These are phyloP conservation scores for Trichoderma koningii DNA, from an alignment of 2,329 filamentous ascomycete genomes.

Conservation along the genomic window DNA sequence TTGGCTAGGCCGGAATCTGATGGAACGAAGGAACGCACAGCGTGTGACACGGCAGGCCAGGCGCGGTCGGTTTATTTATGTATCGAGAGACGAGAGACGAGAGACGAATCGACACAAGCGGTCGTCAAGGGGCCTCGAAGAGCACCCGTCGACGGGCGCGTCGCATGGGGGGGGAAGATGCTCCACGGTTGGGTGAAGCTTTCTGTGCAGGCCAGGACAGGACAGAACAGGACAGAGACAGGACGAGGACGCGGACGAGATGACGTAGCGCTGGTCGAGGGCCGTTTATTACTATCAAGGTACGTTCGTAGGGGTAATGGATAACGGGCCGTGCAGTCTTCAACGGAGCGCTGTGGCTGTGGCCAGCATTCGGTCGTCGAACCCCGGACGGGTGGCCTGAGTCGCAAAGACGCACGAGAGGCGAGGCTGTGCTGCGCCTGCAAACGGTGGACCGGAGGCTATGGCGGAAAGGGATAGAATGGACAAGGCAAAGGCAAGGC, in stretches of 20 bases:
- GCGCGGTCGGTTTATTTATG: background rate
- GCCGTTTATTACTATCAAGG: constrained; percentile 2
- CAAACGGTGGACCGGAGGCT: constrained; percentile 24
- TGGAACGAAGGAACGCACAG: background rate
- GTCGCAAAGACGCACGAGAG: background rate
- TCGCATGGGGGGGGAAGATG: constrained; percentile 24
- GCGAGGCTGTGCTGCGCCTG: constrained; percentile 24
- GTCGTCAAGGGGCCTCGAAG: constrained; percentile 27
- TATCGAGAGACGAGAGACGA: constrained; percentile 7
- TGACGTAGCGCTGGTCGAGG: constrained; percentile 21
- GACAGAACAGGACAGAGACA: no score
- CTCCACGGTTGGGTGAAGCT: constrained; percentile 14
- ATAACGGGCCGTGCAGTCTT: constrained; percentile 8
- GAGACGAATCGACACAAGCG: background rate
- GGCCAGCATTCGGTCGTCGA: constrained; percentile 24
- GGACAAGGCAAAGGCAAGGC: background rate
- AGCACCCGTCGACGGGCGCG: constrained; percentile 27
- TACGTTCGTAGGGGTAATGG: constrained; percentile 14
- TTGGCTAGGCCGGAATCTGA: background rate
- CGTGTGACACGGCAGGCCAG: constrained; percentile 5
- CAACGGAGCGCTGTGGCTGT: constrained; percentile 25
- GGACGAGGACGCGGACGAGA: background rate
- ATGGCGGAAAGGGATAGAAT: constrained; percentile 13
- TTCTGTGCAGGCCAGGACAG: background rate
- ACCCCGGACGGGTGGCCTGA: background rate